Evolutionary conservation across 768 basidiomycete genomes (phyloP), one percentile per base, ranked within the genome.

Genomic region (Glaciozyma martinii): DNA sequence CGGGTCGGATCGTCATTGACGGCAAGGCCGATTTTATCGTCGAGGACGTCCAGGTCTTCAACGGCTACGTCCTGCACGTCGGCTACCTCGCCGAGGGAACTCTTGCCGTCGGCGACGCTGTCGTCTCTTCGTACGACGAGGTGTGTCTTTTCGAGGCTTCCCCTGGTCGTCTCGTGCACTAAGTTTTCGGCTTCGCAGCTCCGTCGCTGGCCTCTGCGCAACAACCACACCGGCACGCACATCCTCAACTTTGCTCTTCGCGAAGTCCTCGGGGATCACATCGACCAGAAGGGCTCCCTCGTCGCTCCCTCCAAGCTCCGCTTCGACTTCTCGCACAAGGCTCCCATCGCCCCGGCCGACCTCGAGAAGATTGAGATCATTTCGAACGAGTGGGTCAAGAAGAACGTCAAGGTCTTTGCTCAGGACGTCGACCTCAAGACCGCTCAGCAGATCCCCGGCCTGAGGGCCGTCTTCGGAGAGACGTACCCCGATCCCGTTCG

Each of bases 211-310:
- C 93, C 94, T 0, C 79, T 99, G 57, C 86, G 93, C 60, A 98
- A 91, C 78, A 99, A 99, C 74, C 95, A 99, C 79, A 98, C 95
- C 32, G 95, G 87, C 27, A 99, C 95, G 0, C 95, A 99, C 76
- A 95, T 99, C 72, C 87, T 99, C 72, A 99, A 99, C 80, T 99
- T 82, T 74, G 84, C 80, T 60, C 83, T 99, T 5, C 88, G 95
- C 43, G 95, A 98, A 74, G 84, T 90, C 16, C 85, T 98, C 16
- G 95, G 95, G 30, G 92, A 97, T 75, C 95, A 98, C 74, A 87
- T 98, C 65, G 95, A 98, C 76, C 95, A 99, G 76, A 95, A 89
- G 75, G 95, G 95, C 40, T 98, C 95, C 5, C 84, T 99, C 54
- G 95, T 99, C 67, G 92, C 95, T 2, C 90, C 92, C 0, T 84